phyloP scores from a whole-genome alignment of 148 eudicot species.

The Simmondsia chinensis region DNA sequence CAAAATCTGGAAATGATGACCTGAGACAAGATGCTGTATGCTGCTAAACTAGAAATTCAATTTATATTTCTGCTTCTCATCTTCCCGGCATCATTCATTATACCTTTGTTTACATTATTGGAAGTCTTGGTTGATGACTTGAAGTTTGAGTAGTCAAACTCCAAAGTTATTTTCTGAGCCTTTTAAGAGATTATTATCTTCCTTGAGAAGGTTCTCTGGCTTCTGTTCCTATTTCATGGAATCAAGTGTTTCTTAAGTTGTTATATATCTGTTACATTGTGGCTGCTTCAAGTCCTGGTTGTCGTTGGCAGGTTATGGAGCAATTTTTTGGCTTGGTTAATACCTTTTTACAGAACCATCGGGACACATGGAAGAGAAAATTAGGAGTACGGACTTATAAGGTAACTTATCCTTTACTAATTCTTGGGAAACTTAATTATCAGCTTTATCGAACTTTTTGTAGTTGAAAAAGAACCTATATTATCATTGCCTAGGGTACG shows the following conservation, averaged over 20 bases:
- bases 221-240: too few relatives aligned
- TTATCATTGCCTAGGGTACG: too few relatives aligned
- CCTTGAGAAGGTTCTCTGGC: too few relatives aligned
- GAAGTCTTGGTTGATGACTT: too few relatives aligned
- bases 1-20: slow-evolving; percentile 98
- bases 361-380: slow-evolving; percentile 86
- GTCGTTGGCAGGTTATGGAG: slow-evolving; percentile 76
- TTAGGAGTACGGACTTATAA: slow-evolving; percentile 92
- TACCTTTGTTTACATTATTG: too few relatives aligned
- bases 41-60: slow-evolving; percentile 2
- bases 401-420: too few relatives aligned
- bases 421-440: too few relatives aligned
- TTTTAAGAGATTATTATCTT: too few relatives aligned
- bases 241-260: neutral
- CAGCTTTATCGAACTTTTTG: too few relatives aligned
- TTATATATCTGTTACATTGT: neutral
- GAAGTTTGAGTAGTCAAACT: too few relatives aligned
- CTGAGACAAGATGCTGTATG: slow-evolving; percentile 99
- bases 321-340: slow-evolving; percentile 95
- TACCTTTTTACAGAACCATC: slow-evolving; percentile 82
- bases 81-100: neutral
- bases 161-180: too few relatives aligned
- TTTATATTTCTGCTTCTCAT: slow-evolving; percentile 1
- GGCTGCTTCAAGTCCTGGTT: neutral
- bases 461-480: too few relatives aligned